phyloP scores from a whole-genome alignment of 257 asterid genomes.

The Thymus quinquecostatus region DNA sequence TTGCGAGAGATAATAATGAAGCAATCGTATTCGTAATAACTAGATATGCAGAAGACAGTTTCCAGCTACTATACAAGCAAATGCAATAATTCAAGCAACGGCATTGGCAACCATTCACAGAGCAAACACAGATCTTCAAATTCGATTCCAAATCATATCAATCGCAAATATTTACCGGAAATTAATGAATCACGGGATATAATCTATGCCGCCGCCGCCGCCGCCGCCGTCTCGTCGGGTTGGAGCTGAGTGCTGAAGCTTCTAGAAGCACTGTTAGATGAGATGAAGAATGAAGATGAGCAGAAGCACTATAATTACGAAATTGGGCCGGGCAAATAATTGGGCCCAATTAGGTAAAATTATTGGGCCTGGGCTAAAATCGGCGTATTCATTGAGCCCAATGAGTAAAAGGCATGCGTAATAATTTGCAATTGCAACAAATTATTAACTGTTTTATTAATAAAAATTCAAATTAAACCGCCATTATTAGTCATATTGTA shows the following conservation, averaged over 20 bases:
- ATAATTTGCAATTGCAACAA: too few species aligned
- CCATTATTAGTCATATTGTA: too few species aligned
- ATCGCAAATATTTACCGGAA: background rate
- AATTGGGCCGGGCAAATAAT: slow-evolving; percentile 12
- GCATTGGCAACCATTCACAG: background rate
- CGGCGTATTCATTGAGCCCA: too few species aligned
- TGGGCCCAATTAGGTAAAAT: background rate
- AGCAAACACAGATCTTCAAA: background rate
- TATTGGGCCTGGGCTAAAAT: too few species aligned
- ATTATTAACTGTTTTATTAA: too few species aligned
- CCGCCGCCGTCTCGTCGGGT: slow-evolving; percentile 16
- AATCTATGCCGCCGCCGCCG: slow-evolving; percentile 22
- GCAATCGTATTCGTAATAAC: background rate
- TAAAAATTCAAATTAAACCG: too few species aligned
- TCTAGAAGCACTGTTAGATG: slow-evolving; percentile 4
- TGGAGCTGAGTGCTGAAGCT: slow-evolving; percentile 29
- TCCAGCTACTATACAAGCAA: background rate
- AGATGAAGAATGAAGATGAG: background rate
- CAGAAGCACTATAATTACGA: background rate
- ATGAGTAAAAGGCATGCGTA: too few species aligned
- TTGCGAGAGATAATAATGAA: background rate
- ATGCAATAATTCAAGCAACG: background rate
- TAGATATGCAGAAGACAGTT: background rate
- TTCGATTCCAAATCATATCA: background rate
- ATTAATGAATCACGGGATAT: slow-evolving; percentile 16